A percentile compares a stretch with the other conserved stretches of the same genome.
Evolutionary conservation across 108 stramenopile species (phyloP).

Genomic region (Nitzschia sp.): DNA sequence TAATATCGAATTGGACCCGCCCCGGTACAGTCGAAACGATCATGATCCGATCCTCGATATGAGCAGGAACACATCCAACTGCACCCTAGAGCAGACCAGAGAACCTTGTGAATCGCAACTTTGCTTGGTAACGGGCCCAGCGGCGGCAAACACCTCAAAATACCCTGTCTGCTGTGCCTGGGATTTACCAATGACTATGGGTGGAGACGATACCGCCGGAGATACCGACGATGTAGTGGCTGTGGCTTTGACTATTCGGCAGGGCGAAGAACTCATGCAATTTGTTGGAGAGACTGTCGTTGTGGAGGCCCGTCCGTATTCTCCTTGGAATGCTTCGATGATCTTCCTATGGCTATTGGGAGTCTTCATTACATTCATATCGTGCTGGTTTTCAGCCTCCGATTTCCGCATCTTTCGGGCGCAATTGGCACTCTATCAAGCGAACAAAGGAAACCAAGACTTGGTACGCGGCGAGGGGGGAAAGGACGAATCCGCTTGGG

Average conservation of each 20-base stretch:
- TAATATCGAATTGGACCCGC: slow-evolving; percentile 35
- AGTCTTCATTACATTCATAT: neutral
- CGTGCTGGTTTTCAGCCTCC: neutral
- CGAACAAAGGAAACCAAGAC: neutral
- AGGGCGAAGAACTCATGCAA: slow-evolving; percentile 12
- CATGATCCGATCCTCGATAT: slow-evolving; percentile 31
- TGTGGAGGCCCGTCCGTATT: slow-evolving; percentile 2
- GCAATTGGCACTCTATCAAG: slow-evolving; percentile 4
- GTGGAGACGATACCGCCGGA: neutral
- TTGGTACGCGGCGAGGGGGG: neutral
- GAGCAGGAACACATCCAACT: neutral
- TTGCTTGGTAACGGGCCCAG: slow-evolving; percentile 24
- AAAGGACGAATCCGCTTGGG: neutral
- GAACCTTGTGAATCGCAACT: slow-evolving; percentile 27
- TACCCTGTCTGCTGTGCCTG: slow-evolving; percentile 40
- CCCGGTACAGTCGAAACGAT: slow-evolving; percentile 12
- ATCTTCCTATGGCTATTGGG: slow-evolving; percentile 30
- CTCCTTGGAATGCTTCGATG: slow-evolving; percentile 21
- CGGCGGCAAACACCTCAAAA: slow-evolving; percentile 3
- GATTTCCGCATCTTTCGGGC: slow-evolving; percentile 13
- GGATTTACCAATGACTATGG: slow-evolving; percentile 34
- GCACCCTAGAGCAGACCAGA: slow-evolving; percentile 6
- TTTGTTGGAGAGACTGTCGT: slow-evolving; percentile 6
- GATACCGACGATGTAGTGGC: slow-evolving; percentile 25
- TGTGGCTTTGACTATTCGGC: slow-evolving; percentile 34